Evolutionary conservation across 345 rosid genomes (phyloP).

Genomic region (Hibiscus syriacus): DNA sequence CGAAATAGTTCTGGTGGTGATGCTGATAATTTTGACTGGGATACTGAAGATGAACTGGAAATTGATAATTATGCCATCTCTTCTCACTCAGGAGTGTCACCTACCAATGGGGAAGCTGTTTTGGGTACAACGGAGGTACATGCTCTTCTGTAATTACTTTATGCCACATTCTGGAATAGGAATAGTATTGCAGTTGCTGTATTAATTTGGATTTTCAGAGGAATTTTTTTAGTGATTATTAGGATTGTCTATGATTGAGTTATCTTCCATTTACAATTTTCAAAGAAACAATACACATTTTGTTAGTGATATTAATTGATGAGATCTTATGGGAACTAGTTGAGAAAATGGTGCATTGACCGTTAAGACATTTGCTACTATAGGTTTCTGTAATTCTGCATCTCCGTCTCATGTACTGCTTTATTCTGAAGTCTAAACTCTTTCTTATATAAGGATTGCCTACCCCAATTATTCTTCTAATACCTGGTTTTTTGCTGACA

Average conservation of each 20-base stretch:
- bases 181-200: not conserved
- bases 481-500: not conserved
- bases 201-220: not conserved
- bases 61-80: constrained; percentile 28
- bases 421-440: not conserved
- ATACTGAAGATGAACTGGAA: constrained; percentile 62
- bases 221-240: not conserved
- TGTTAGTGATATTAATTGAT: not conserved
- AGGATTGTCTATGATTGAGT: not conserved
- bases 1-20: constrained; percentile 28
- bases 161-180: not conserved
- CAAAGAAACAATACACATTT: not conserved
- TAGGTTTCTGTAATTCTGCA: not conserved
- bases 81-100: constrained; percentile 15
- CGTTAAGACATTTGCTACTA: not conserved
- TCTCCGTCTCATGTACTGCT: not conserved
- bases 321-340: not conserved
- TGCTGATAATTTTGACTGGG: constrained; percentile 44
- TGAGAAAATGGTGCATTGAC: not conserved
- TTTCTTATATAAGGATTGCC: not conserved
- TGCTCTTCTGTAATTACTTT: not conserved
- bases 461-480: not conserved
- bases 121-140: constrained; percentile 24
- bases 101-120: constrained; percentile 24
- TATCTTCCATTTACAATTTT: not conserved